Evolutionary conservation across 495 filamentous ascomycete genomes (phyloP).

Genomic region (Polyplosphaeria fusca): DNA sequence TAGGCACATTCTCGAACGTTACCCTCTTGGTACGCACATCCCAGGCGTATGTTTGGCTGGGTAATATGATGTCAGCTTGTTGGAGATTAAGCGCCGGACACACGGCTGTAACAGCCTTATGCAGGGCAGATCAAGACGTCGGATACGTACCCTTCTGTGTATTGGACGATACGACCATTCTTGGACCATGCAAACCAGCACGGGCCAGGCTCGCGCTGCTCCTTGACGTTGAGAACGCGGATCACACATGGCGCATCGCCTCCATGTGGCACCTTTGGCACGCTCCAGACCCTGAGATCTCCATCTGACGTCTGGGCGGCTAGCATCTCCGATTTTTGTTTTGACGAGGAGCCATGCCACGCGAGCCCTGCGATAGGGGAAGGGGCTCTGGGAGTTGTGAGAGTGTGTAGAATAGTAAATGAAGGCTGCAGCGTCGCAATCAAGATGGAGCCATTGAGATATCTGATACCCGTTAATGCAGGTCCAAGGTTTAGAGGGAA

Average conservation of each 20-base stretch:
- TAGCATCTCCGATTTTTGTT: conserved; percentile 97
- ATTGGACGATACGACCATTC: conserved; percentile 93
- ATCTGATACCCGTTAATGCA: conserved; percentile 52
- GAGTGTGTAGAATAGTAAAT: conserved; percentile 91
- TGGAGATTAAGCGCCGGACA: conserved; percentile 24
- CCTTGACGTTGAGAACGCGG: conserved; percentile 75
- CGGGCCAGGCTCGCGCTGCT: conserved; percentile 68
- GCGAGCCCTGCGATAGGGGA: conserved; percentile 86
- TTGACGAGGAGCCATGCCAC: conserved; percentile 96
- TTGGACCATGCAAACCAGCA: conserved; percentile 99
- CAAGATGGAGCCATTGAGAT: conserved; percentile 91
- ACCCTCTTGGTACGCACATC: conserved; percentile 96
- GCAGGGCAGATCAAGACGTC: conserved; percentile 24
- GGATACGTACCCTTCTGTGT: conserved; percentile 74
- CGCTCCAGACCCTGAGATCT: conserved; percentile 94
- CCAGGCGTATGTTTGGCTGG: conserved; percentile 90
- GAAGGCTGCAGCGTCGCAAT: conserved; percentile 84
- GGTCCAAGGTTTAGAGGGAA: background rate
- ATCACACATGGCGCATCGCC: conserved; percentile 75
- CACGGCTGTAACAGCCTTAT: conserved; percentile 10
- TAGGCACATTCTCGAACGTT: conserved; percentile 81
- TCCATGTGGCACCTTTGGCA: conserved; percentile 78
- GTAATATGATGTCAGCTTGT: conserved; percentile 32
- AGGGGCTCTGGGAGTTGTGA: conserved; percentile 75
- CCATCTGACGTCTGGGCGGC: conserved; percentile 89